Percentiles rank a stretch among this genome's conserved stretches.
These are phyloP conservation scores for Phytophthora agathidicida DNA, from an alignment of 352 stramenopile species.

Conservation along the genomic window DNA sequence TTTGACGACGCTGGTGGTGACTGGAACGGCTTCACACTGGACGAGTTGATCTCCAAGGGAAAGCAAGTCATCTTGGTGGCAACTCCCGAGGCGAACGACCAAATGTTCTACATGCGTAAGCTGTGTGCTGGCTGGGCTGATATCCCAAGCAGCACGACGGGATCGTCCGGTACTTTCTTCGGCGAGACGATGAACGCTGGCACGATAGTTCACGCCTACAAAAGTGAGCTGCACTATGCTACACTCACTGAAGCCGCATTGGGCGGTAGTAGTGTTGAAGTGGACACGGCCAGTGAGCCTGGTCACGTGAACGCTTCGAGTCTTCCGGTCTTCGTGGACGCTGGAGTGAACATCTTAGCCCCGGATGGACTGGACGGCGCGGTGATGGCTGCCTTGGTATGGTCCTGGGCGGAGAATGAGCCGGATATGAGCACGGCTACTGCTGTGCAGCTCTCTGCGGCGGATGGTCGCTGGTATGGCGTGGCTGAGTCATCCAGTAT, in stretches of 20 bases:
- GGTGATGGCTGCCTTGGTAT: constrained; percentile 60
- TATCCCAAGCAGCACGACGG: constrained; percentile 33
- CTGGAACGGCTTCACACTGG: constrained; percentile 58
- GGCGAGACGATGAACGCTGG: constrained; percentile 50
- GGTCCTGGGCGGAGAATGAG: constrained; percentile 65
- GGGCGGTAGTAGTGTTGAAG: constrained; percentile 11
- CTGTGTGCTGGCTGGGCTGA: constrained; percentile 57
- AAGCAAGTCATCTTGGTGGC: constrained; percentile 64
- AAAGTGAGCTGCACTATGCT: constrained; percentile 58
- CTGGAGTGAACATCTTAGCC: constrained; percentile 66
- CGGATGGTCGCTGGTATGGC: constrained; percentile 64
- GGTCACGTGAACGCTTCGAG: constrained; percentile 39
- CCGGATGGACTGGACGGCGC: constrained; percentile 61
- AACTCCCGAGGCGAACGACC: constrained; percentile 49
- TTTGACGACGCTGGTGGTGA: constrained; percentile 38
- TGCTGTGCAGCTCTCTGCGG: constrained; percentile 49
- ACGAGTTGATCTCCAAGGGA: constrained; percentile 46
- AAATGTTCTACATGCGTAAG: constrained; percentile 59
- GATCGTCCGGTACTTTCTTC: constrained; percentile 39
- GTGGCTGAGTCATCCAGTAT: constrained; percentile 46
- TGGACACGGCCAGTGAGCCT: constrained; percentile 31
- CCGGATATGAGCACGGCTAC: constrained; percentile 39
- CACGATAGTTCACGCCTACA: constrained; percentile 52
- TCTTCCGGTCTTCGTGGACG: constrained; percentile 52
- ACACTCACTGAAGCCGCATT: constrained; percentile 49